Evolutionary conservation across 1,284 basidiomycete genomes (phyloP), one percentile per base, ranked within the genome.

Genomic region (Heterobasidion parviporum): DNA sequence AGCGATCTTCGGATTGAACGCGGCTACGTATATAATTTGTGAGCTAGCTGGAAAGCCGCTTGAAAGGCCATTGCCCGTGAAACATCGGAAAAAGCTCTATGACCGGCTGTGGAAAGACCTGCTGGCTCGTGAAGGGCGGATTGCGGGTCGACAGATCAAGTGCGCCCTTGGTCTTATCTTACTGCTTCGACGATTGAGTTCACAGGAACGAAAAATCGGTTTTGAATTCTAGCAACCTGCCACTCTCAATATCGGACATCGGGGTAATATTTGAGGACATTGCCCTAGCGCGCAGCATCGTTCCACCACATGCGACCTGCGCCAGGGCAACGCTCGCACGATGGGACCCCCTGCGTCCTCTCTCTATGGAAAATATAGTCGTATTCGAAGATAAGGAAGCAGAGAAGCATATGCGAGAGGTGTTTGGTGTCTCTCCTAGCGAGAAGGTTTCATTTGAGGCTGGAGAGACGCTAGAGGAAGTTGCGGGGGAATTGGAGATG

Each of bases 261-360:
- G 81, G 80, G 0, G 78, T 93, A 48, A 71, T 97, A 54, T 93
- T 92, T 64, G 95, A 98, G 65, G 94, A 98, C 65, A 68, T 97
- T 14, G 76, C 91, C 67, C 80, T 87, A 32, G 91, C 92, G 1
- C 82, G 92, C 47, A 89, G 88, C 1, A 76, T 85, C 14, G 72
- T 95, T 38, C 90, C 92, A 3, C 89, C 90, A 0, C 79, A 88
- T 58, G 72, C 79, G 7, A 79, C 93, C 12, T 84, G 89, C n/a
- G 71, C 79, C 8, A 78, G 83, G 46, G 87, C 91, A 0, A 78
- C 80, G 6, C 72, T 93, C 6, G 77, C 89, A n/a, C 77, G 92
- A 43, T 97, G 94, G 94, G 83, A 93, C 63, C 76, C 80, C 14
- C 65, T 67, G 1, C 69, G 71, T 50, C 85, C 87, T 1, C 67